Percentiles rank a stretch among this genome's conserved stretches.
Conservation (phyloP, 2,329 filamentous ascomycete genomes). For the Xenosphaeropsis pyriputrescens region DNA sequence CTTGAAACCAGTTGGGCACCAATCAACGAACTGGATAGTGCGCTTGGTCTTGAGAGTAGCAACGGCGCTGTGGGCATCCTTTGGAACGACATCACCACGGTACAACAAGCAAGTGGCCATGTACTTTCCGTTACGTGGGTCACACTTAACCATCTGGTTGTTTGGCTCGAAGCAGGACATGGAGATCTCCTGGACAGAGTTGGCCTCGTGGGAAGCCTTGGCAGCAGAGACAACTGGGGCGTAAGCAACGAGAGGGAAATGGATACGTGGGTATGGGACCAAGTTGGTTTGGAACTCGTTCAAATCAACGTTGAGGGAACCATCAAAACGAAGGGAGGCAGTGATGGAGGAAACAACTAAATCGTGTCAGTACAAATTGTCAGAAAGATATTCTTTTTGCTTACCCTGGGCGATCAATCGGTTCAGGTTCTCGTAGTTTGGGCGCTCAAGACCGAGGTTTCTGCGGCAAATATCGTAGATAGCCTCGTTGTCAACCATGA, state of each 20-base stretch:
- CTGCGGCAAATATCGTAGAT: slow-evolving; percentile 99
- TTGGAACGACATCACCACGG: slow-evolving; percentile 94
- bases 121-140: slow-evolving; percentile 98
- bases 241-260: slow-evolving; percentile 97
- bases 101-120: slow-evolving; percentile 98
- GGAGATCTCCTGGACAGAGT: slow-evolving; percentile 96
- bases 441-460: slow-evolving; percentile 93
- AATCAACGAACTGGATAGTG: slow-evolving; percentile 98
- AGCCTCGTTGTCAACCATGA: slow-evolving; percentile 99
- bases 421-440: slow-evolving; percentile 98
- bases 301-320: slow-evolving; percentile 95
- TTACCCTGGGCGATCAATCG: slow-evolving; percentile 91
- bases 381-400: slow-evolving; percentile 4
- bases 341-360: slow-evolving; percentile 95
- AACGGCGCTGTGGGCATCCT: slow-evolving; percentile 84
- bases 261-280: slow-evolving; percentile 96
- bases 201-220: slow-evolving; percentile 95
- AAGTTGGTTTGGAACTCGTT: slow-evolving; percentile 99
- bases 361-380: slow-evolving; percentile 14
- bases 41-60: slow-evolving; percentile 98
- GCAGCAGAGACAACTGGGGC: slow-evolving; percentile 85
- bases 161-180: slow-evolving; percentile 99
- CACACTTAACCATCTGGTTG: slow-evolving; percentile 99
- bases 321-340: slow-evolving; percentile 94
- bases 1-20: slow-evolving; percentile 99